A percentile compares a stretch with the other conserved stretches of the same genome.
These are phyloP conservation scores for Rhodotorula kratochvilovae DNA, from an alignment of 768 basidiomycete genomes.

Conservation along the genomic window DNA sequence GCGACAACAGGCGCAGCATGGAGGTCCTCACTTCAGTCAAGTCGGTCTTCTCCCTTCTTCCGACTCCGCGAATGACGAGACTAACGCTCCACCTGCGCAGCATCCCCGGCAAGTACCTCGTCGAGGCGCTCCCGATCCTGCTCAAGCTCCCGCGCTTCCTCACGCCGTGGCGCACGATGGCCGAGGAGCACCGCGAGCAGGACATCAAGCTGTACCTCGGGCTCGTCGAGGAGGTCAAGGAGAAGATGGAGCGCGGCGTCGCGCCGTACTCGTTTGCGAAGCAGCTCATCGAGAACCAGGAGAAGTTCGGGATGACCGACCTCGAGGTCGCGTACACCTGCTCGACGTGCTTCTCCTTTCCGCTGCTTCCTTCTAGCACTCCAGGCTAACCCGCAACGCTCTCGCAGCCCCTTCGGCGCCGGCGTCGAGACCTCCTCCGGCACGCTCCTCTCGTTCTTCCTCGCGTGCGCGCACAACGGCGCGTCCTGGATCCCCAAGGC, in stretches of 20 bases:
- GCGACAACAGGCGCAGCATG: constrained; percentile 25
- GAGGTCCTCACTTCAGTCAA: constrained; percentile 26
- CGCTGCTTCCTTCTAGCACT: neutral
- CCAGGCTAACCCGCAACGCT: too few species aligned
- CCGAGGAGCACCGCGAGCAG: constrained; percentile 20
- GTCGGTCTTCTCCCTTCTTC: neutral
- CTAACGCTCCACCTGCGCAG: neutral
- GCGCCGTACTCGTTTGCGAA: constrained; percentile 25
- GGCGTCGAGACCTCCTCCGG: constrained; percentile 37
- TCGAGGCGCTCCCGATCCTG: constrained; percentile 38
- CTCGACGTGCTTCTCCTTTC: neutral
- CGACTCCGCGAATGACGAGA: neutral
- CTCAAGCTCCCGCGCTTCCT: constrained; percentile 38
- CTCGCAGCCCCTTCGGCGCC: constrained; percentile 5
- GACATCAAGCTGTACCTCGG: constrained; percentile 28
- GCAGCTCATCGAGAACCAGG: constrained; percentile 30
- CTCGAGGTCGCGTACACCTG: constrained; percentile 16
- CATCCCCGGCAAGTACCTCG: constrained; percentile 38
- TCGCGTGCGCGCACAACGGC: constrained; percentile 31
- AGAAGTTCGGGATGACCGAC: constrained; percentile 24
- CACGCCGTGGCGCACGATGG: constrained; percentile 35
- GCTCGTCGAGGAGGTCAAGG: constrained; percentile 38
- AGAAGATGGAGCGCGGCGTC: constrained; percentile 12
- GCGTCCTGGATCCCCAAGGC: constrained; percentile 27
- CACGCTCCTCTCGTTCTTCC: constrained; percentile 28